phyloP scores from a whole-genome alignment of 495 filamentous ascomycete species.

The Cenococcum geophilum region DNA sequence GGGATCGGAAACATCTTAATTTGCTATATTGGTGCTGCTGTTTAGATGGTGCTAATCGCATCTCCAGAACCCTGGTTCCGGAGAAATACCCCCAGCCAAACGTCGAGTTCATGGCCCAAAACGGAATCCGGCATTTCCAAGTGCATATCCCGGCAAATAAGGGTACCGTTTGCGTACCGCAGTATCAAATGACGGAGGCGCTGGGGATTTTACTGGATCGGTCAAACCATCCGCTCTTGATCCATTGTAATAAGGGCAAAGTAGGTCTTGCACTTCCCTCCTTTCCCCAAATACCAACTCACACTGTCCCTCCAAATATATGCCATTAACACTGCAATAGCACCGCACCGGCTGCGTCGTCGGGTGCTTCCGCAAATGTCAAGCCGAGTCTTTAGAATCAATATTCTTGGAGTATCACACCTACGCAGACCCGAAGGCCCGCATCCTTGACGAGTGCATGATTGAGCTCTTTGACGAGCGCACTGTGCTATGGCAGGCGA shows the following conservation, averaged over 20 bases:
- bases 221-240: conserved; percentile 65
- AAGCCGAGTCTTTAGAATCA: conserved; percentile 51
- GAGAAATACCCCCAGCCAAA: conserved; percentile 56
- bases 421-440: conserved; percentile 60
- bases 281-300: background rate
- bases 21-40: conserved; percentile 9
- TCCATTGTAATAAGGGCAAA: conserved; percentile 88
- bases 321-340: conserved; percentile 34
- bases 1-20: conserved; percentile 1
- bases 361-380: conserved; percentile 60
- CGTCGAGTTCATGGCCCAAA: conserved; percentile 52
- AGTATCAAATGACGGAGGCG: conserved; percentile 56
- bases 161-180: conserved; percentile 49
- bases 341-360: conserved; percentile 82
- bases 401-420: conserved; percentile 61
- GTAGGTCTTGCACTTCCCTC: conserved; percentile 42
- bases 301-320: background rate
- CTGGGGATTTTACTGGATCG: conserved; percentile 59
- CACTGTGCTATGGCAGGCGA: conserved; percentile 24
- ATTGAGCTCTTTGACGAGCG: conserved; percentile 45
- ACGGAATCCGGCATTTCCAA: conserved; percentile 59
- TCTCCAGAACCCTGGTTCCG: conserved; percentile 63
- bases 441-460: conserved; percentile 48
- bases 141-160: conserved; percentile 75
- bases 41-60: conserved; percentile 4